Base-by-base conservation (phyloP, 202 grass and related monocot species). In the Carex sylvatica region DNA sequence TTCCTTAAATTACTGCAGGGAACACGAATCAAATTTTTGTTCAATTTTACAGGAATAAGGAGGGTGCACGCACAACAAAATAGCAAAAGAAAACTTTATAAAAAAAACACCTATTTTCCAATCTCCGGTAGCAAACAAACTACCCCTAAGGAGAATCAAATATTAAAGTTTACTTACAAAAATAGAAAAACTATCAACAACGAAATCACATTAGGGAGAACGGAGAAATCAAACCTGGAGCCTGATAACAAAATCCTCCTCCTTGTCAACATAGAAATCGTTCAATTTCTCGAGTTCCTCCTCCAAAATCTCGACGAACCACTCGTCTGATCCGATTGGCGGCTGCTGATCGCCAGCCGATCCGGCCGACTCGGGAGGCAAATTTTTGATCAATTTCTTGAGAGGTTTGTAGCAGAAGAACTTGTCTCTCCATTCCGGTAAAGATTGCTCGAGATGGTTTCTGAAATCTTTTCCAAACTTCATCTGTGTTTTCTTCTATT, bases 381-480 rank as follows among this genome's bases (percentile, higher is more conserved):
- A 83, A 55, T 61, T 92, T 90, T 98, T 98, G 91, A 95, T 98
- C 80, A 98, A 89, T 85, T 95, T 98, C 92, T 98, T 98, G 65
- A 98, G 92, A 60, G 86, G 78, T 84, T 98, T 98, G 86, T 98
- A 98, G 15, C 90, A 75, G 74, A 98, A 87, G 86, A 91, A 98
- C 86, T 98, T 98, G 86, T 98, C 95, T 89, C 86, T 88, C 95
- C 95, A 98, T 65, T 89, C 89, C 46, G 95, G 95, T 74, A 98
- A 87, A 65, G 95, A 88, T 73, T 94, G 92, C 87, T 98, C 92
- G 52, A 98, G 89, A 71, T 98, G 92, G 86, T 83, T 98, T 84
- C 86, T 80, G 92, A 98, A 98, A 86, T 98, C 95, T 91, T 98
- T 98, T 0, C 92, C 92, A 62, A 98, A 98, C 61, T 98, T 98